Conservation (phyloP, 768 basidiomycete species). For the Boletus vermiculosoides region DNA sequence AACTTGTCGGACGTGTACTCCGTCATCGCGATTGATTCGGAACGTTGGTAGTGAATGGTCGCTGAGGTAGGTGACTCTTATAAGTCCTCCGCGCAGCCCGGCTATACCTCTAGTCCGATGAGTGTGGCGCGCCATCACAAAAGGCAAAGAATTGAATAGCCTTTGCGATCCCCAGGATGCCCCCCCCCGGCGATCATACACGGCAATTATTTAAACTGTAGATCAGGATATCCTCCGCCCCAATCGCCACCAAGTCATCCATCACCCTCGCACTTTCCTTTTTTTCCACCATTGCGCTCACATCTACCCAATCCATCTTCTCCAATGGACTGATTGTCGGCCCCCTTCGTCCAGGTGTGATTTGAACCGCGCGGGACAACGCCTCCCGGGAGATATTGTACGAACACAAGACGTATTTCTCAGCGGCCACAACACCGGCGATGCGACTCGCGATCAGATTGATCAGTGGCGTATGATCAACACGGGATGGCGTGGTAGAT, state of each 20-base stretch:
- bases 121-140: not conserved
- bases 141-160: not conserved
- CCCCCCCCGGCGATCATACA: slow-evolving; percentile 44
- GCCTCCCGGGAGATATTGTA: slow-evolving; percentile 81
- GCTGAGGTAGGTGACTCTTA: not conserved
- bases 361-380: slow-evolving; percentile 56
- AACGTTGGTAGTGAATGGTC: not conserved
- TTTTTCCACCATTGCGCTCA: slow-evolving; percentile 91
- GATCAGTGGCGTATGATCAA: slow-evolving; percentile 65
- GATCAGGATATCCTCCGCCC: slow-evolving; percentile 89
- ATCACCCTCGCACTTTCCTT: slow-evolving; percentile 76
- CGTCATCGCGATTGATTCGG: slow-evolving; percentile 17
- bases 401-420: slow-evolving; percentile 84
- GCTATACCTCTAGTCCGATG: not conserved
- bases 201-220: slow-evolving; percentile 93
- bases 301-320: slow-evolving; percentile 82
- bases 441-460: slow-evolving; percentile 82
- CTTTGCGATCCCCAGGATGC: too few relatives aligned
- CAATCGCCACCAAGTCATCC: slow-evolving; percentile 79
- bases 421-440: slow-evolving; percentile 86
- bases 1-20: slow-evolving; percentile 52
- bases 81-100: too few relatives aligned
- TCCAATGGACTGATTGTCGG: slow-evolving; percentile 88
- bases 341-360: slow-evolving; percentile 89
- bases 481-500: slow-evolving; percentile 61